Evolutionary conservation across 2,329 filamentous ascomycete genomes (phyloP), one percentile per base, ranked within the genome.

Genomic region (Claviceps pazoutovae): DNA sequence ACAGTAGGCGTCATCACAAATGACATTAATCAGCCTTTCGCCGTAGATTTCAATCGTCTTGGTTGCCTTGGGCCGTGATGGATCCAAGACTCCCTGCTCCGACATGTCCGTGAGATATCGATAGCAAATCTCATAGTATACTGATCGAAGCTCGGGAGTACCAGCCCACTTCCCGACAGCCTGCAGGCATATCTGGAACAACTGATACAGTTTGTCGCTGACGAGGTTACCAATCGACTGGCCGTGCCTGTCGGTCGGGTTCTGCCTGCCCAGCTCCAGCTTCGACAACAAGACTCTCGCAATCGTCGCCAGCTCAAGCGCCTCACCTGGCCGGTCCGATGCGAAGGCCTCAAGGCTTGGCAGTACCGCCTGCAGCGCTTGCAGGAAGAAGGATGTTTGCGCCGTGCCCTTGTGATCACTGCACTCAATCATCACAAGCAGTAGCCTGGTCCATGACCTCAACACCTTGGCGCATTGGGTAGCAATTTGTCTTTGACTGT

Each of bases 1-100:
- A 54, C 85, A 83, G 64, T 90, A 91, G 19, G 89, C 90, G 69
- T 98, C 93, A 61, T 98, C 93, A 63, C 90, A 96, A 44, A 96
- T 75, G 26, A 88, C 82, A 59, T 91, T 88, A 54, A 97, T 78
- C 41, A 97, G 74, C 51, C 86, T 78, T 60, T 88, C 86, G 41
- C 93, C 90, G 45, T 78, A 78, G 13, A 74, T 65, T 48, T 74
- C 71, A 42, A 88, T 82, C 4, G 84, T 80, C 64, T 87, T 88
- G 58, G 94, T 76, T 1, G 86, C 83, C 63, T 86, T 78, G 30
- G 70, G 66, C 17, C 74, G 71, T 39, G 71, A 74, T 2, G 73
- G 69, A 14, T 66, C 64, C 43, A 71, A 64, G 50, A 76, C 68
- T 41, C 75, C 71, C 48, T 75, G 68, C 54, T 79, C 74, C 7